Base-by-base conservation (phyloP, 768 basidiomycete species). In the Strobilomyces confusus region DNA sequence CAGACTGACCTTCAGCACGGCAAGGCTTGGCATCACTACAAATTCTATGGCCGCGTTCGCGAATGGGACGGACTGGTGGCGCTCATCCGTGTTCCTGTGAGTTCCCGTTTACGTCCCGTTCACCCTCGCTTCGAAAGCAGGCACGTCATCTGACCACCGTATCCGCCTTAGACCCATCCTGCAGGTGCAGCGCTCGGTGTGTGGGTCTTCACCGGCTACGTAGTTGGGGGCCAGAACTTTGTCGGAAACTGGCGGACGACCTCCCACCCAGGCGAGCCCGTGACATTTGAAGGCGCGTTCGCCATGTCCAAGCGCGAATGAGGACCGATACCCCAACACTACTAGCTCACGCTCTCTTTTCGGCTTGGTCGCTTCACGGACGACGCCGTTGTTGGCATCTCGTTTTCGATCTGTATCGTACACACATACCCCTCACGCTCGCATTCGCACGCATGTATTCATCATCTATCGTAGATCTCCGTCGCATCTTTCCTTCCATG, bases 221-320 rank as follows among this genome's bases (percentile, higher is more conserved):
- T 91, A 44, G 77, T 84, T 7, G 86, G 81, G 0, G 80, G 78
- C 9, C 69, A 78, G 52, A 86, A 78, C 52, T 79, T 89, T 55
- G 85, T 87, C 15, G 89, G 89, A 5, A 83, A 82, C 52, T 89
- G 88, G 89, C 75, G 88, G 29, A 68, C 68, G 43, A 71, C 73
- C 2, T 0, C 42, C 1, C 61, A 69, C 30, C 54, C 61, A 26
- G 59, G 77, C 76, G 36, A 66, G 63, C 49, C 72, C 63, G 52
- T 78, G 0, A 74, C 75, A 12, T 81, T 80, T 67, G 87, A 89
- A 63, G 79, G 82, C 29, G 75, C 87, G 8, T 86, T 88, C 59
- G 74, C 78, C 40, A 79, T 85, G 76, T 80, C 81, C 32, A 73
- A 73, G 64, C 69, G 78, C 54, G 72, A 75, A 29, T 70, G 50